These are phyloP conservation scores for Apiospora phragmitis DNA, from an alignment of 2,329 filamentous ascomycete genomes.

Conservation along the genomic window DNA sequence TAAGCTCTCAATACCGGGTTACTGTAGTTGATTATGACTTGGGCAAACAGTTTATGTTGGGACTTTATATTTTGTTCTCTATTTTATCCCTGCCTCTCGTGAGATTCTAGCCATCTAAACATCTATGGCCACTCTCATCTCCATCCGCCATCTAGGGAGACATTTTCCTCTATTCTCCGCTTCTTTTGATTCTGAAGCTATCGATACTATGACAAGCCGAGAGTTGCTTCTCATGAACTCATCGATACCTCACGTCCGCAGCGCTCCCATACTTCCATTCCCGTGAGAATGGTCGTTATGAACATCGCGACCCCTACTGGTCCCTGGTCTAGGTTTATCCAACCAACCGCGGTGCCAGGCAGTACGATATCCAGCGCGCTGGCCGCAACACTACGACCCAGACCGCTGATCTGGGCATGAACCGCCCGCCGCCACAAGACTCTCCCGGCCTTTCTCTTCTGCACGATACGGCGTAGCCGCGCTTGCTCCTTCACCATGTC, in stretches of 20 bases:
- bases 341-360: slow-evolving; percentile 61
- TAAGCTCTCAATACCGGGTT: not conserved
- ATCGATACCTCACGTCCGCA: slow-evolving; percentile 34
- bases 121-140: not conserved
- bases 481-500: slow-evolving; percentile 33
- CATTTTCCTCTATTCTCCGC: not conserved
- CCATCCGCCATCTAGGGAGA: too few relatives aligned
- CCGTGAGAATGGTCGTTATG: slow-evolving; percentile 61
- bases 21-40: not conserved
- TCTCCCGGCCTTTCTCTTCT: slow-evolving; percentile 35
- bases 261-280: slow-evolving; percentile 61
- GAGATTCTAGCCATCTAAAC: not conserved
- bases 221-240: not conserved
- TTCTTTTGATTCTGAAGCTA: not conserved
- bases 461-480: slow-evolving; percentile 35
- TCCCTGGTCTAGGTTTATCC: slow-evolving; percentile 53
- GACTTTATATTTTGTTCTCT: not conserved
- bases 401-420: slow-evolving; percentile 28
- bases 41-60: not conserved
- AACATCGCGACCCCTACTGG: slow-evolving; percentile 60
- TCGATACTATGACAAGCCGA: not conserved
- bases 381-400: slow-evolving; percentile 52
- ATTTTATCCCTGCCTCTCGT: not conserved
- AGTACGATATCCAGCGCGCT: slow-evolving; percentile 64
- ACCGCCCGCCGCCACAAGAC: slow-evolving; percentile 31